Percentiles rank a stretch among this genome's conserved stretches.
These are phyloP conservation scores for Viola pubescens DNA, from an alignment of 441 rosid genomes.

Conservation along the genomic window DNA sequence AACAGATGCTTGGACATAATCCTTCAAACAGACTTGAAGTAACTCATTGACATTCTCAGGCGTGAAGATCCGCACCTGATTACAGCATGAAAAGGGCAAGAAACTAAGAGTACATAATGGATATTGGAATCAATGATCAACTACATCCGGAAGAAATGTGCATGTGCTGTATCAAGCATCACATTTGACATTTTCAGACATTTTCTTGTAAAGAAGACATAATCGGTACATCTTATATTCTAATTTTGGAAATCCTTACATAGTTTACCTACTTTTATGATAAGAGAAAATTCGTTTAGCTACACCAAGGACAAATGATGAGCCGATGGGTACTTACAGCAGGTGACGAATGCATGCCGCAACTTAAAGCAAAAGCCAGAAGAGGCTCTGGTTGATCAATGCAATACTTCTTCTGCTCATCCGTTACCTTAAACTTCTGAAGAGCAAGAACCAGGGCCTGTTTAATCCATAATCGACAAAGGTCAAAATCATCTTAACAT, in stretches of 20 bases:
- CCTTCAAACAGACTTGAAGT: constrained; percentile 42
- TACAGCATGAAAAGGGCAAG: background rate
- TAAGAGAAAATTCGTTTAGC: background rate
- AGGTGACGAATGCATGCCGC: constrained; percentile 65
- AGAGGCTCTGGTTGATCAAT: constrained; percentile 61
- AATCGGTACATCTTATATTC: background rate
- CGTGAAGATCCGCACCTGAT: constrained; percentile 54
- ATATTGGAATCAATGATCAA: background rate
- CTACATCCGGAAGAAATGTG: background rate
- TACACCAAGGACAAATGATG: background rate
- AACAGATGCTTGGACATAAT: constrained; percentile 49
- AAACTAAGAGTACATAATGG: background rate
- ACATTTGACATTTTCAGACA: background rate
- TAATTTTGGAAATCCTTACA: background rate
- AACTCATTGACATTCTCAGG: constrained; percentile 40
- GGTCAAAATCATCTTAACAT: constrained; percentile 1
- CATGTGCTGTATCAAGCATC: background rate
- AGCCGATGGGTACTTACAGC: constrained; percentile 39
- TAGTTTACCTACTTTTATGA: background rate
- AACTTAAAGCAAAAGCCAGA: constrained; percentile 50
- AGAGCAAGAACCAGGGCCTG: constrained; percentile 48
- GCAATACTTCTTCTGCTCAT: constrained; percentile 39
- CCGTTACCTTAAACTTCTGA: constrained; percentile 46
- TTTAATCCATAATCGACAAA: constrained; percentile 1
- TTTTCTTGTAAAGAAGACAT: background rate